phyloP scores from a whole-genome alignment of 352 stramenopile genomes.

The Globisporangium yorkense region DNA sequence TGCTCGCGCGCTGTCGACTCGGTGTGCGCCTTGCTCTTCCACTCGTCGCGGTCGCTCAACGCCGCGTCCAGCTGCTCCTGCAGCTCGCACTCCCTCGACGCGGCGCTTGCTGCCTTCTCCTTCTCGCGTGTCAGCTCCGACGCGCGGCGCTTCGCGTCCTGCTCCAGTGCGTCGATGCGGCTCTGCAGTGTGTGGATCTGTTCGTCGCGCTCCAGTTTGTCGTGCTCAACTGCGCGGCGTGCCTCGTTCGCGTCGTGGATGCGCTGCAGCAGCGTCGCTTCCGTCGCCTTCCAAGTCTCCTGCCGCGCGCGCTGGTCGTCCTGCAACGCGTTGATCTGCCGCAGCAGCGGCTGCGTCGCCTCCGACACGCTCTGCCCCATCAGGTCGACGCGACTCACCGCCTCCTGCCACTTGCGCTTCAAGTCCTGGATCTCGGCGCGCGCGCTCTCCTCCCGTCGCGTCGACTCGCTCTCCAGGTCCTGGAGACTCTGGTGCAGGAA shows the following conservation, averaged over 20 bases:
- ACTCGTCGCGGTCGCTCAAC: constrained; percentile 46
- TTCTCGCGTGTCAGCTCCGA: constrained; percentile 26
- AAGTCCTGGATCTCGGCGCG: constrained; percentile 45
- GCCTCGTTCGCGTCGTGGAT: constrained; percentile 34
- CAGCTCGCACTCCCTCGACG: constrained; percentile 32
- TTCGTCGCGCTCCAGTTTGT: constrained; percentile 37
- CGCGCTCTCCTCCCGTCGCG: constrained; percentile 54
- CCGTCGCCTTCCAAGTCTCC: constrained; percentile 48
- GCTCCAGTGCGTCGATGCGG: constrained; percentile 28
- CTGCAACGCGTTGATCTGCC: constrained; percentile 63
- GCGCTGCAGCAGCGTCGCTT: constrained; percentile 32
- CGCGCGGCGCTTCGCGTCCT: constrained; percentile 22
- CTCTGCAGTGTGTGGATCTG: constrained; percentile 26
- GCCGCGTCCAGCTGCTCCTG: constrained; percentile 32
- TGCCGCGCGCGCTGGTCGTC: constrained; percentile 58
- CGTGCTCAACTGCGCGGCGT: constrained; percentile 25
- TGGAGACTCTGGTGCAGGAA: constrained; percentile 54
- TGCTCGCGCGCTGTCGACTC: constrained; percentile 32
- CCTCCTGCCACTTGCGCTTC: constrained; percentile 81
- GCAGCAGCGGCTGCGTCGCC: constrained; percentile 67
- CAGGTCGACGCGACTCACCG: constrained; percentile 55
- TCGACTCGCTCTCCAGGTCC: constrained; percentile 46
- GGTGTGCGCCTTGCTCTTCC: constrained; percentile 29
- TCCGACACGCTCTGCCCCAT: constrained; percentile 64
- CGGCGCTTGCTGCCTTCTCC: constrained; percentile 22